A percentile compares a stretch with the other conserved stretches of the same genome.
Evolutionary conservation across 768 basidiomycete genomes (phyloP).

Genomic region (Rhodotorula diobovata): DNA sequence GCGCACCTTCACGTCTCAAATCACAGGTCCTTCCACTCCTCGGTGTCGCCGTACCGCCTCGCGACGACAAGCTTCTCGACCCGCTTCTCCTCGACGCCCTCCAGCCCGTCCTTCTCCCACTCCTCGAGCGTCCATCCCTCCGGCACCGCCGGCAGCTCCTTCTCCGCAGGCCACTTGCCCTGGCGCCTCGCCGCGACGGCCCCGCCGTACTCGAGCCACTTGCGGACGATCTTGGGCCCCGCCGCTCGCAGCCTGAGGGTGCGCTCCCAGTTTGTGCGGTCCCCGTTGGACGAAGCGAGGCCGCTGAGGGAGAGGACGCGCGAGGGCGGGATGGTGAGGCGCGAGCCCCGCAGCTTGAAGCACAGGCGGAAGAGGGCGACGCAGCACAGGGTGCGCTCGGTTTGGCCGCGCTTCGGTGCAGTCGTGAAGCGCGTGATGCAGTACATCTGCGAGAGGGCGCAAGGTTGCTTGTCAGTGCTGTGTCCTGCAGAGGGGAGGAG

Average conservation of each 20-base stretch:
- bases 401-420: slow-evolving; percentile 13
- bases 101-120: slow-evolving; percentile 32
- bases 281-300: slow-evolving; percentile 32
- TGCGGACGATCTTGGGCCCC: neutral
- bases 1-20: neutral
- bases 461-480: neutral
- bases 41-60: slow-evolving; percentile 13
- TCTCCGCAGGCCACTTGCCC: slow-evolving; percentile 2
- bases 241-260: slow-evolving; percentile 47
- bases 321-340: slow-evolving; percentile 36
- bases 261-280: slow-evolving; percentile 40
- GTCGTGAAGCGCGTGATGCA: slow-evolving; percentile 35
- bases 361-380: slow-evolving; percentile 30
- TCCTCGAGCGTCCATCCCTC: neutral
- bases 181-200: slow-evolving; percentile 12
- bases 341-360: slow-evolving; percentile 58
- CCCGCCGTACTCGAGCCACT: slow-evolving; percentile 35
- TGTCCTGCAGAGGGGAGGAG: neutral
- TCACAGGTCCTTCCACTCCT: slow-evolving; percentile 9
- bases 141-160: slow-evolving; percentile 26
- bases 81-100: slow-evolving; percentile 46
- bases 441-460: slow-evolving; percentile 6
- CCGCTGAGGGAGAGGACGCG: slow-evolving; percentile 36
- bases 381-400: slow-evolving; percentile 28
- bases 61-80: slow-evolving; percentile 10